Evolutionary conservation across 1,284 basidiomycete species (phyloP), one percentile per base, ranked within the genome.

Genomic region (Leccinum pseudoinsigne): DNA sequence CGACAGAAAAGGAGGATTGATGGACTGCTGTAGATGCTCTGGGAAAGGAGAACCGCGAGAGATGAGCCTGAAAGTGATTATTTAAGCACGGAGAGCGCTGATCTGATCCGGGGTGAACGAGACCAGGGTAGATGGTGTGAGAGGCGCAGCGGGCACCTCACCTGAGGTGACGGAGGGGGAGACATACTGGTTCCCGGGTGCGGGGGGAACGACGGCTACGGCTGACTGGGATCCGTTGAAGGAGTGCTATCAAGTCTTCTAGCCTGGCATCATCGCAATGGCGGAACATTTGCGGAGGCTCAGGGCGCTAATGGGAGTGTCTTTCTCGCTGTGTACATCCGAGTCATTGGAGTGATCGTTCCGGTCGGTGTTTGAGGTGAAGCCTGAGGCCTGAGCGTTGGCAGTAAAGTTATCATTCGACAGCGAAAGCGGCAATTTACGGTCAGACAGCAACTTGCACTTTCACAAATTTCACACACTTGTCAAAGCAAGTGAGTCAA

Each of bases 21-120:
- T 88, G 11, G 93, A 91, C 62, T 90, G 85, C 69, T 94, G 92
- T 23, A 98, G 75, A 66, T 86, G 79, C 4, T 92, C 85, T 16
- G 97, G 93, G 47, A 98, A 82, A 5, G 95, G 89, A 45, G 90
- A 76, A 58, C 94, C 93, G 28, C 89, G 87, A 31, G 84, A 83
- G 65, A 98, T 84, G 65, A 91, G 86, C 73, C 94, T 94, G 81
- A 92, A 97, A 0, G 96, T 94, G 64, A 90, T 86, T 55, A 98
- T 94, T 74, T 99, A 97, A 0, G 91, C 87, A 59, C 93, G 87
- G 50, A 98, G 86, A 28, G 93, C 88, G 53, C 84, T 85, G 60
- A 97, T 90, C 74, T 97, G 96, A 61, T 93, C 91, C 1, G 80
- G 81, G 2, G 92, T 92, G 77, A 98, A 94, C 4, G 89, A 88